Evolutionary conservation across 805 yeast species (phyloP), one percentile per base, ranked within the genome.

Genomic region (Saccharomycopsis sp.): DNA sequence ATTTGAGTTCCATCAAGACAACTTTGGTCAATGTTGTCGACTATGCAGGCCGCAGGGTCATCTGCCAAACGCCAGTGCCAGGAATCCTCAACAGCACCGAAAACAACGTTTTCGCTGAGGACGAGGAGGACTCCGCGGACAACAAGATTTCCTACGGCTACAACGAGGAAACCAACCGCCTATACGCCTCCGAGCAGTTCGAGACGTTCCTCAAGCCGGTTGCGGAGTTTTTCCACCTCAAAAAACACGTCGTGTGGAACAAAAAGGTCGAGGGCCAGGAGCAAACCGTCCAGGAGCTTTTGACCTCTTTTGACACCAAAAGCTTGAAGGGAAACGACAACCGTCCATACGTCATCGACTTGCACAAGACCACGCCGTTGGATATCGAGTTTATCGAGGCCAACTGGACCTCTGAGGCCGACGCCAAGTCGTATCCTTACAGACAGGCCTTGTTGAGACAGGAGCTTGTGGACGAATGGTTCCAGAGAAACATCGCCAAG

Each of bases 31-130:
- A 91, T n/a, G 79, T 91, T 59, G 89, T 92, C 57, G 98, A 92
- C 71, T 92, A 82, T 73, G 83, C 88, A 67, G 99, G 98, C 61
- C 85, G 83, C 66, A 81, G 98, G 70, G 76, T 92, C 41, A 79
- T 92, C 44, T 89, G 96, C 70, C 98, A 92, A 74, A 89, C 97
- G 14, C 97, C 97, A 12, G 96, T 92, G 50, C 99, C 99, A 15
- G 98, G 98, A 60, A 82, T 87, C 57, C 85, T 87, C 70, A 75
- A 80, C 56, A 29, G 44, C 5, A 71, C 71, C 59, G 67, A 65
- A 34, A 68, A 73, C 74, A 57, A 64, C 71, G 8, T 72, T 73
- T 9, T 65, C n/a, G n/a, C 73, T 66, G 78, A 79, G 57, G 69
- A 74, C 20, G 70, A 67, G 46, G 67, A 76, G 58, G 64, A 71